Evolutionary conservation across 108 stramenopile genomes (phyloP).

Genomic region (Cyclotella sp.): DNA sequence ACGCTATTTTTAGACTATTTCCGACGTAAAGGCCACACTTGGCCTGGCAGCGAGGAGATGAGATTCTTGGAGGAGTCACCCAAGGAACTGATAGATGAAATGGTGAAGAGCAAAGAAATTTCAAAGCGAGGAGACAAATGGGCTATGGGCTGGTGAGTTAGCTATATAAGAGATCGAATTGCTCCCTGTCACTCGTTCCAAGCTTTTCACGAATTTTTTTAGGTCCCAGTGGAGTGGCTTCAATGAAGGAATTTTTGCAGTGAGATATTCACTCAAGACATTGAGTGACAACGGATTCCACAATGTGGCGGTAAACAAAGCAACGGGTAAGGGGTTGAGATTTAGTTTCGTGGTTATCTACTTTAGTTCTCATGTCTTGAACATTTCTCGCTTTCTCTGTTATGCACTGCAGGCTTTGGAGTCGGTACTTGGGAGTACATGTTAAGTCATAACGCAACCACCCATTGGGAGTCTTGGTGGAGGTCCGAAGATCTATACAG

Average conservation of each 20-base stretch:
- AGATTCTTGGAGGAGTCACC: slow-evolving; percentile 20
- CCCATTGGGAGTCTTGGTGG: slow-evolving; percentile 62
- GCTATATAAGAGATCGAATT: too few relatives aligned
- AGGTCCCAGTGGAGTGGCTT: slow-evolving; percentile 46
- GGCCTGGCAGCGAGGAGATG: slow-evolving; percentile 48
- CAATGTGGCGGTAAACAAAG: slow-evolving; percentile 47
- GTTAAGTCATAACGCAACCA: slow-evolving; percentile 61
- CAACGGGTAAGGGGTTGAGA: slow-evolving; percentile 5
- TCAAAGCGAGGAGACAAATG: slow-evolving; percentile 28
- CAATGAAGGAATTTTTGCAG: slow-evolving; percentile 52
- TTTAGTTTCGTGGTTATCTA: not conserved
- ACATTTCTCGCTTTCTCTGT: not conserved
- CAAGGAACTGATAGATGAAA: slow-evolving; percentile 20
- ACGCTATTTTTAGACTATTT: slow-evolving; percentile 23
- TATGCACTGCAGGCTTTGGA: slow-evolving; percentile 34
- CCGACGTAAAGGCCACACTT: slow-evolving; percentile 41
- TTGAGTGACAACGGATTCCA: slow-evolving; percentile 52
- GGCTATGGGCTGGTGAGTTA: slow-evolving; percentile 47
- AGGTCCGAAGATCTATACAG: slow-evolving; percentile 54
- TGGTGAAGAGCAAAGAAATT: slow-evolving; percentile 38
- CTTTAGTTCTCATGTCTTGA: not conserved
- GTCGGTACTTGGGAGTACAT: slow-evolving; percentile 54
- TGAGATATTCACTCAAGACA: slow-evolving; percentile 48
- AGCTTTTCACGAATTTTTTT: too few relatives aligned
- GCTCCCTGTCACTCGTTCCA: too few relatives aligned